These are phyloP conservation scores for Aspergillus phoenicis DNA, from an alignment of 2,329 filamentous ascomycete genomes.

Conservation along the genomic window DNA sequence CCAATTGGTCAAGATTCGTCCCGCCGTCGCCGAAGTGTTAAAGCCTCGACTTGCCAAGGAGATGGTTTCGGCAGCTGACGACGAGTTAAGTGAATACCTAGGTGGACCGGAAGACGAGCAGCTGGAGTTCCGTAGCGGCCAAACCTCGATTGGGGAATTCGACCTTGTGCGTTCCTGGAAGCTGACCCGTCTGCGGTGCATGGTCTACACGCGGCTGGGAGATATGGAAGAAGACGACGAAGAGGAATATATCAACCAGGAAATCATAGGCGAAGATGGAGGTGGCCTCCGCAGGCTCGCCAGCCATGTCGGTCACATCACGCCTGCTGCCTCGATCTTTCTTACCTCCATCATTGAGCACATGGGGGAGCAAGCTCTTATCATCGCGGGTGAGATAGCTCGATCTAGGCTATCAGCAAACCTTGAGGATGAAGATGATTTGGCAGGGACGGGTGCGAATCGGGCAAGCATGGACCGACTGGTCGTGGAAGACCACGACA, in stretches of 20 bases:
- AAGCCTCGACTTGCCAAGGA: constrained; percentile 87
- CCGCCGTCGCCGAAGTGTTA: constrained; percentile 81
- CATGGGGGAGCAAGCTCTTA: constrained; percentile 85
- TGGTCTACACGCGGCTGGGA: constrained; percentile 96
- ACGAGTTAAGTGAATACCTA: constrained; percentile 84
- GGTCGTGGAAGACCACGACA: constrained; percentile 85
- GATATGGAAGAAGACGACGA: constrained; percentile 99
- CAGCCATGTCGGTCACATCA: constrained; percentile 66
- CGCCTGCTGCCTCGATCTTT: constrained; percentile 92
- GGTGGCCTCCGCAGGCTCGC: constrained; percentile 60
- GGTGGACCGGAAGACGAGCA: constrained; percentile 78
- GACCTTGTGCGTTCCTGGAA: constrained; percentile 95
- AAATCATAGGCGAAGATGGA: constrained; percentile 65
- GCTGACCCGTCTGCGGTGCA: constrained; percentile 85
- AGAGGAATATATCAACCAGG: constrained; percentile 81
- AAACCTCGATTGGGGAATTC: constrained; percentile 64
- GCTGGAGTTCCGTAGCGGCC: constrained; percentile 57
- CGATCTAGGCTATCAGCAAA: constrained; percentile 46
- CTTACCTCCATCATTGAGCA: constrained; percentile 92
- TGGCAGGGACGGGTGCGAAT: constrained; percentile 48
- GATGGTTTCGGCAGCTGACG: constrained; percentile 78
- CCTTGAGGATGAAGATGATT: constrained; percentile 57
- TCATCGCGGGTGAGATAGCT: constrained; percentile 84
- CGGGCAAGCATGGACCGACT: constrained; percentile 62
- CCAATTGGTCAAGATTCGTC: constrained; percentile 71